Conservation (phyloP, 2,329 filamentous ascomycete genomes). For the Pseudocercospora fijiensis region DNA sequence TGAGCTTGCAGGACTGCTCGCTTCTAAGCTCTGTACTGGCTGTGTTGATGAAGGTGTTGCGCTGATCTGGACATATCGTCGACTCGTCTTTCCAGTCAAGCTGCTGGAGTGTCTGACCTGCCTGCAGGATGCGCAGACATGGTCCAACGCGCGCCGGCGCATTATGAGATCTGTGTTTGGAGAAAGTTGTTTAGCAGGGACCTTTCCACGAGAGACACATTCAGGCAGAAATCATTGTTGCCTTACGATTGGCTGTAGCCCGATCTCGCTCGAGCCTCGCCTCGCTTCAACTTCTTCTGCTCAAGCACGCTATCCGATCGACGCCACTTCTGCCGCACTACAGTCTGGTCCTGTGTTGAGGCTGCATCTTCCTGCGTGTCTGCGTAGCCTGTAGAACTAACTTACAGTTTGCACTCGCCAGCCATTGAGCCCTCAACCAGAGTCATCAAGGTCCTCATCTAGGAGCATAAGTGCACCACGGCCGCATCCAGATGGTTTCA, state of each 20-base stretch:
- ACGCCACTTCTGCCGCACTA: background rate
- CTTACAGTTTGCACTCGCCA: background rate
- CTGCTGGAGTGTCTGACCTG: conserved; percentile 19
- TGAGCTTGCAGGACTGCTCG: conserved; percentile 20
- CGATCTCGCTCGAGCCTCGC: background rate
- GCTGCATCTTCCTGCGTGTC: background rate
- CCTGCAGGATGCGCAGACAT: conserved; percentile 32
- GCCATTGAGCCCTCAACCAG: background rate
- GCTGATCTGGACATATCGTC: conserved; percentile 48
- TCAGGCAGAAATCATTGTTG: background rate
- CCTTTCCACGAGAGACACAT: background rate
- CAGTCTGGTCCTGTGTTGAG: background rate
- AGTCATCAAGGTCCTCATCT: background rate
- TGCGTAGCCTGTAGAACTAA: background rate
- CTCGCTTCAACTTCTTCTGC: background rate
- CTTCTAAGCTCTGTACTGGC: conserved; percentile 41
- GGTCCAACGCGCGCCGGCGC: conserved; percentile 34
- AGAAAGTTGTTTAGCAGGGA: background rate
- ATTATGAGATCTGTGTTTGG: conserved; percentile 22
- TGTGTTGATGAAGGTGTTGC: conserved; percentile 45
- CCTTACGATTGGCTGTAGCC: background rate
- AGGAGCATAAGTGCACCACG: background rate
- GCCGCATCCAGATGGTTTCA: background rate
- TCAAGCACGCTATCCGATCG: background rate
- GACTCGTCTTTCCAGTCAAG: conserved; percentile 16